phyloP scores from a whole-genome alignment of 2,329 filamentous ascomycete species.

The Sporothrix mexicana region DNA sequence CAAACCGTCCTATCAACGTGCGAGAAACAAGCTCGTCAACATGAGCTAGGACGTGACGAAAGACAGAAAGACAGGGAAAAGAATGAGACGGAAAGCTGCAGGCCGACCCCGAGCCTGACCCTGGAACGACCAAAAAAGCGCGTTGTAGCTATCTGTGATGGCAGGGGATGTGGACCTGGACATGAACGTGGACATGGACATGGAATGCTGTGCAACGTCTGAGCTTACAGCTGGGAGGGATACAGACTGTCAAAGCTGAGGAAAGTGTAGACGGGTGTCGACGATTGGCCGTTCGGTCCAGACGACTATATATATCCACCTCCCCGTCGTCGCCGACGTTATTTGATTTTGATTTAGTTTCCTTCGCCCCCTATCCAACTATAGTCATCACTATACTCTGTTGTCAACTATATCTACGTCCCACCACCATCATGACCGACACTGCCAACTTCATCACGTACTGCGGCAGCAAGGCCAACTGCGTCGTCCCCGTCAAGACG shows the following conservation, averaged over 20 bases:
- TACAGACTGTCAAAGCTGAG: too few species aligned
- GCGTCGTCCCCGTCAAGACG: constrained; percentile 23
- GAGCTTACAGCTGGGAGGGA: too few species aligned
- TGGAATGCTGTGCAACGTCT: too few species aligned
- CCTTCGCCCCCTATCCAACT: not conserved
- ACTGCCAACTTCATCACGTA: constrained; percentile 23
- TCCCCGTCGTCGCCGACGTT: not conserved
- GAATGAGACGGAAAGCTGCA: not conserved
- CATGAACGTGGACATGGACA: too few species aligned
- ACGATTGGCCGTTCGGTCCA: too few species aligned
- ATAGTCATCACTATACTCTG: not conserved
- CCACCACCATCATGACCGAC: constrained; percentile 1
- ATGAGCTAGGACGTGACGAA: not conserved
- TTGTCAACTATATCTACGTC: not conserved
- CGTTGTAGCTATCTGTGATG: too few species aligned
- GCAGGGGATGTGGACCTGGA: too few species aligned
- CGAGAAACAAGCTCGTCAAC: not conserved
- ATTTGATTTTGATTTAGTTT: not conserved
- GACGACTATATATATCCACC: constrained; percentile 1
- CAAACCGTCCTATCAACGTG: not conserved
- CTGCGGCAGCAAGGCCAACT: constrained; percentile 30
- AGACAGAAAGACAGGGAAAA: not conserved
- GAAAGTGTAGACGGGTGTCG: too few species aligned
- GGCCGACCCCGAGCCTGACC: not conserved
- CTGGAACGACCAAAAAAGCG: not conserved